Evolutionary conservation across 768 basidiomycete species (phyloP), one percentile per base, ranked within the genome.

Genomic region (Cyclocybe cylindracea): DNA sequence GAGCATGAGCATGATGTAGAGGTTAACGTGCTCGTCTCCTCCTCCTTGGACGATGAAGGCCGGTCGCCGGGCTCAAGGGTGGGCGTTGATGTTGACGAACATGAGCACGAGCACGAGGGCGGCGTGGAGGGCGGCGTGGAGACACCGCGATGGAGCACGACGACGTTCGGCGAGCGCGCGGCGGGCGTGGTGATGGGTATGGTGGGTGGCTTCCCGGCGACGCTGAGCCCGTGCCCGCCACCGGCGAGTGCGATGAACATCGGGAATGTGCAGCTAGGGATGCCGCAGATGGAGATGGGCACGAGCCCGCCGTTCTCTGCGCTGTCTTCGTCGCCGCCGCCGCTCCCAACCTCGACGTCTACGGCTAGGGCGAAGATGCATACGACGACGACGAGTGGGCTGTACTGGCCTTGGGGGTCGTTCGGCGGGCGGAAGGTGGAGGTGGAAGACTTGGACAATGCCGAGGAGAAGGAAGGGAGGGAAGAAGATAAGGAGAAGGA

Each of bases 281-380:
- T 56, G 44, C 9, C 50, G 29, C 53, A 46, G 35, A 39, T 58
- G 47, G 61, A 45, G 59, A 57, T 70, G 60, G 65, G 65, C 1
- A 64, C 63, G 7, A 68, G 67, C 33, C 68, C 69, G 31, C 69
- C 71, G 44, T 69, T 71, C 44, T 66, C 67, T 40, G 59, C 56
- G 49, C 41, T 69, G 54, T 52, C 43, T 32, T 57, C 48, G 51
- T 34, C 14, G 39, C 50, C 3, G 45, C 41, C 14, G 19, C 46
- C 29, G 33, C 24, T 1, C 31, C 44, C 11, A 19, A 35, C 14
- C 39, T 44, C 10, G 44, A 44, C 8, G 36, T 34, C 5, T 10
- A 31, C 10, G 38, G 9, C 16, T 41, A n/a, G 41, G 13, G 18
- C 40, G 31, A 44, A 34, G 52, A 34, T n/a, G 51, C 39, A 24